Conservation (phyloP, 768 basidiomycete genomes). For the Heimioporus sp. region DNA sequence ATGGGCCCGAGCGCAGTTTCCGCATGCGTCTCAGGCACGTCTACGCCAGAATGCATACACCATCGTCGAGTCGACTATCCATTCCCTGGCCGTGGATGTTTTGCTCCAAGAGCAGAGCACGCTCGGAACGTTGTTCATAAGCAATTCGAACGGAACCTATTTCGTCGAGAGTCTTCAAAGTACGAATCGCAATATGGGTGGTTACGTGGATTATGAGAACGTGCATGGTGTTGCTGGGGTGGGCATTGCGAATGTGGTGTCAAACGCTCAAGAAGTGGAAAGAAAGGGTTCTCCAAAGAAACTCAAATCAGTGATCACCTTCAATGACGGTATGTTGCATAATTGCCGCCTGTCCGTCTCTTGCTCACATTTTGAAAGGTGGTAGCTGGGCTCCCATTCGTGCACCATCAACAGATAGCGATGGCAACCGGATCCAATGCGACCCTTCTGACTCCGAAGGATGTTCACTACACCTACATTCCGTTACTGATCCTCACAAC, state of each 20-base stretch:
- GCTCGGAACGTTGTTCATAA: slow-evolving; percentile 92
- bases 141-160: slow-evolving; percentile 94
- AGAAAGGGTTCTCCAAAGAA: slow-evolving; percentile 65
- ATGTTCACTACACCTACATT: slow-evolving; percentile 90
- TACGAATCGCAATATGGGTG: slow-evolving; percentile 86
- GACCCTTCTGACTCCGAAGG: slow-evolving; percentile 49
- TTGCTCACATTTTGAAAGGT: slow-evolving; percentile 32
- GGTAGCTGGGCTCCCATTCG: slow-evolving; percentile 75
- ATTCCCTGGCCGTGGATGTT: slow-evolving; percentile 94
- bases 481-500: slow-evolving; percentile 91
- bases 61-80: slow-evolving; percentile 89
- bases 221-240: slow-evolving; percentile 87
- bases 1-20: slow-evolving; percentile 92
- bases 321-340: slow-evolving; percentile 68
- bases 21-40: slow-evolving; percentile 77
- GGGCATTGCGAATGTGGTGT: slow-evolving; percentile 85
- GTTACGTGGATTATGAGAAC: slow-evolving; percentile 92
- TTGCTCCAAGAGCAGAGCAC: slow-evolving; percentile 61
- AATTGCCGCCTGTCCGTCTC: neutral
- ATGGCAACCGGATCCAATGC: slow-evolving; percentile 65
- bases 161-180: slow-evolving; percentile 90
- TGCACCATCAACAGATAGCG: slow-evolving; percentile 53
- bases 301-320: slow-evolving; percentile 80
- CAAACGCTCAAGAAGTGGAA: slow-evolving; percentile 83
- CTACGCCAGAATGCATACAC: slow-evolving; percentile 94